These are phyloP conservation scores for Hevea brasiliensis DNA, from an alignment of 345 rosid species.

Conservation along the genomic window DNA sequence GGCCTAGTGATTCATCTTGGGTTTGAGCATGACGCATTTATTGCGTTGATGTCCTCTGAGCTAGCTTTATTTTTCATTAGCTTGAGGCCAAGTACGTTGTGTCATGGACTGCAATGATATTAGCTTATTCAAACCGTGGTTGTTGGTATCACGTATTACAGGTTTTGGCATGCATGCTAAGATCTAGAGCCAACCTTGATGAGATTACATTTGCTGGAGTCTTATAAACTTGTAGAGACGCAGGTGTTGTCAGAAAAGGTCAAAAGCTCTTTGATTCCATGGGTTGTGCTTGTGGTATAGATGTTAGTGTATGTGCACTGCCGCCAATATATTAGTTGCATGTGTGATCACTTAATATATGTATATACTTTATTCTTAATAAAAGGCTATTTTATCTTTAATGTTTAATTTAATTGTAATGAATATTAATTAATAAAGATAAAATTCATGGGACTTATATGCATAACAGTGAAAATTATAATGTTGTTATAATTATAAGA, in stretches of 20 bases:
- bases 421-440: too few relatives aligned
- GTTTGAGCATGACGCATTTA: constrained; percentile 27
- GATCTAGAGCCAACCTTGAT: constrained; percentile 39
- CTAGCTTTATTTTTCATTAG: constrained; percentile 32
- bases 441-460: too few relatives aligned
- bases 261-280: constrained; percentile 32
- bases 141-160: constrained; percentile 29
- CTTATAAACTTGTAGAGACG: constrained; percentile 42
- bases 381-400: too few relatives aligned
- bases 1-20: constrained; percentile 36
- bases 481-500: too few relatives aligned
- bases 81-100: constrained; percentile 38
- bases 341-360: too few relatives aligned
- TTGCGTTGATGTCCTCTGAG: constrained; percentile 36
- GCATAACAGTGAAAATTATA: too few relatives aligned
- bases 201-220: constrained; percentile 41
- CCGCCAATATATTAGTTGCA: too few relatives aligned
- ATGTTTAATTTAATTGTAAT: too few relatives aligned
- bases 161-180: constrained; percentile 38
- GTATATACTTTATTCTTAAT: too few relatives aligned
- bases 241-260: constrained; percentile 39
- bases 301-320: too few relatives aligned
- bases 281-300: constrained; percentile 31
- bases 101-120: constrained; percentile 46
- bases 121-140: constrained; percentile 48